Conservation (phyloP, 2,329 filamentous ascomycete species). For the Monosporascus cannonballus region DNA sequence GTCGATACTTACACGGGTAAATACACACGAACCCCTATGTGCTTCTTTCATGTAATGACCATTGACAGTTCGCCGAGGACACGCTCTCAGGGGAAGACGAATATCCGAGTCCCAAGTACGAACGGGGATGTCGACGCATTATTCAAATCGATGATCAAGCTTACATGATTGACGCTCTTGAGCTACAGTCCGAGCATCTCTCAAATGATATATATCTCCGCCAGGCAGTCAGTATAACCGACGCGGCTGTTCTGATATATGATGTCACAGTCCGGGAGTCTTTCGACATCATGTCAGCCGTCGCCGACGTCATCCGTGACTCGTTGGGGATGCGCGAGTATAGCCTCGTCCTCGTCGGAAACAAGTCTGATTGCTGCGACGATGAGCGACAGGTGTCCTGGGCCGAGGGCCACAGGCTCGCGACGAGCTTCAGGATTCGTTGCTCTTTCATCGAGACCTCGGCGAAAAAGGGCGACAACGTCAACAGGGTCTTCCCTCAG, state of each 20-base stretch:
- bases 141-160: constrained; percentile 24
- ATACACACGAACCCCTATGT: neutral
- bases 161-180: constrained; percentile 32
- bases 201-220: constrained; percentile 26
- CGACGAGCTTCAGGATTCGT: constrained; percentile 12
- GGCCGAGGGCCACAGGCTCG: constrained; percentile 25
- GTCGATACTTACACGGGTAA: constrained; percentile 31
- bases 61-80: constrained; percentile 26
- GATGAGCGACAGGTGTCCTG: constrained; percentile 24
- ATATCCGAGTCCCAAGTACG: constrained; percentile 17
- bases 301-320: constrained; percentile 17
- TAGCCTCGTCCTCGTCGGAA: constrained; percentile 29
- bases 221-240: constrained; percentile 33
- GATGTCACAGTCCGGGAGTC: constrained; percentile 21
- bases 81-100: constrained; percentile 19
- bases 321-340: constrained; percentile 26
- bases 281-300: constrained; percentile 9
- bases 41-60: constrained; percentile 1
- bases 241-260: constrained; percentile 29
- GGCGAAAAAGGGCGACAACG: constrained; percentile 28
- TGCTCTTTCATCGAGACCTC: constrained; percentile 29
- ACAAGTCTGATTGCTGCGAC: constrained; percentile 27
- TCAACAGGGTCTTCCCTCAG: constrained; percentile 27
- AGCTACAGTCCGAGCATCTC: constrained; percentile 29
- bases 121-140: constrained; percentile 28